These are phyloP conservation scores for Ascomycota sp. DNA, from an alignment of 2,329 filamentous ascomycete species.

Conservation along the genomic window DNA sequence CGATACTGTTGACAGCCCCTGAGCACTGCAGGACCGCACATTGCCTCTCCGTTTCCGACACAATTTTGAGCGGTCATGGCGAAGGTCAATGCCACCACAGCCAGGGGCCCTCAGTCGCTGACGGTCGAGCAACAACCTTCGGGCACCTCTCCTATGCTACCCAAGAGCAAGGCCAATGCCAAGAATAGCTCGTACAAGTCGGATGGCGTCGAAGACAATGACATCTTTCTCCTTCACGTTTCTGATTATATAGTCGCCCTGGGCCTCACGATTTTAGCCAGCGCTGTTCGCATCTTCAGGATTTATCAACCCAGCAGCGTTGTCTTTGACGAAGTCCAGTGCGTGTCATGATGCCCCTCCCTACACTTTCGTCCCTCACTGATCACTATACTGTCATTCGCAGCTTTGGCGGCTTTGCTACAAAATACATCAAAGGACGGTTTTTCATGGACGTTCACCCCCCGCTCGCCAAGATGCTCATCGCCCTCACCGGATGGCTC, in stretches of 20 bases:
- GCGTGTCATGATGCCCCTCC: slow-evolving; percentile 21
- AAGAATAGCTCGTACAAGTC: slow-evolving; percentile 44
- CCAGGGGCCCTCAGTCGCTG: slow-evolving; percentile 16
- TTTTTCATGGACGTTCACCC: slow-evolving; percentile 99
- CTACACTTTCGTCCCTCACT: background rate
- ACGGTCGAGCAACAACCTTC: slow-evolving; percentile 4
- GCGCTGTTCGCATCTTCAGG: slow-evolving; percentile 71
- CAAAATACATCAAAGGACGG: slow-evolving; percentile 96
- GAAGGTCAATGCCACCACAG: slow-evolving; percentile 12
- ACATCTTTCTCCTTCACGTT: slow-evolving; percentile 69
- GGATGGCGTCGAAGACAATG: slow-evolving; percentile 68
- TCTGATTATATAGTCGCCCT: slow-evolving; percentile 67
- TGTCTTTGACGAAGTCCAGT: slow-evolving; percentile 99
- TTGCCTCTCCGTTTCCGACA: background rate
- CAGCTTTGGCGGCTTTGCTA: slow-evolving; percentile 93
- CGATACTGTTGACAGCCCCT: too few relatives aligned
- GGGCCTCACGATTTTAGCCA: slow-evolving; percentile 52
- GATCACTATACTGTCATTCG: slow-evolving; percentile 5
- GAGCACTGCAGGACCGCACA: background rate
- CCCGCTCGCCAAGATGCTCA: slow-evolving; percentile 86
- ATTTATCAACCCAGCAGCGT: slow-evolving; percentile 94
- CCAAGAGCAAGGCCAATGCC: slow-evolving; percentile 18
- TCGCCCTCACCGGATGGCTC: slow-evolving; percentile 84
- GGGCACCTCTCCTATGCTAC: slow-evolving; percentile 1
- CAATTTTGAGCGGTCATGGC: slow-evolving; percentile 9